Evolutionary conservation across 768 basidiomycete species (phyloP), one percentile per base, ranked within the genome.

Genomic region (Pilatotrama ljubarskyi): DNA sequence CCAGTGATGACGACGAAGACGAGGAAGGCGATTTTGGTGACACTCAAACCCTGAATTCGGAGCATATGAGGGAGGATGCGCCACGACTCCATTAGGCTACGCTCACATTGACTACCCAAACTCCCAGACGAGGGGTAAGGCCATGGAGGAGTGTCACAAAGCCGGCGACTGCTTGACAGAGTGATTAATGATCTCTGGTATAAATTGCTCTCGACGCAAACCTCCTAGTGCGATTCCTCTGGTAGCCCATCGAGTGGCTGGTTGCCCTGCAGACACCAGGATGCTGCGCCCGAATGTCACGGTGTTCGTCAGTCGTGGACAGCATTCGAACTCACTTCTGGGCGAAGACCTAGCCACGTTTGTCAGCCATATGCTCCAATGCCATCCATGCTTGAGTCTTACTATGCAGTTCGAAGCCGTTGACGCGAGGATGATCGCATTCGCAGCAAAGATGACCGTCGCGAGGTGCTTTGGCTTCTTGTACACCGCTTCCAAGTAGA

Each of bases 171-270:
- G 55, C 5, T 32, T 32, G 5, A 10, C 29, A 17, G 5, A 40
- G n/a, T 56, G n/a, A 42, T 44, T 24, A 17, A 36, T 13, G 17
- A 26, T 3, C 8, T 40, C 20, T 24, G 2, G 7, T 42, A 18
- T 20, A 36, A n/a, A n/a, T n/a, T n/a, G 29, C 29, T 32, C 29
- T 4, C 4, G 10, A 5, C 5, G 10, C 15, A 37, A 37, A 80
- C 84, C 82, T 69, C 76, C 84, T 1, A 87, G 70, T 3, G 82
- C 85, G 53, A 87, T 84, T 0, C 84, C 83, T 52, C 85, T 80
- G n/a, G 79, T 80, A 1, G 74, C 74, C 85, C 85, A 86, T 1
- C 72, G 69, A 20, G 71, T 60, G 0, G 69, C 69, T 6, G 58
- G 53, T 8, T 67, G 63, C 2, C 66, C 68, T n/a, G 70, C 70